Percentiles rank a stretch among this genome's conserved stretches.
phyloP scores from a whole-genome alignment of 192 early-diverging fungal genomes.

The Jimgerdemannia flammicorona region DNA sequence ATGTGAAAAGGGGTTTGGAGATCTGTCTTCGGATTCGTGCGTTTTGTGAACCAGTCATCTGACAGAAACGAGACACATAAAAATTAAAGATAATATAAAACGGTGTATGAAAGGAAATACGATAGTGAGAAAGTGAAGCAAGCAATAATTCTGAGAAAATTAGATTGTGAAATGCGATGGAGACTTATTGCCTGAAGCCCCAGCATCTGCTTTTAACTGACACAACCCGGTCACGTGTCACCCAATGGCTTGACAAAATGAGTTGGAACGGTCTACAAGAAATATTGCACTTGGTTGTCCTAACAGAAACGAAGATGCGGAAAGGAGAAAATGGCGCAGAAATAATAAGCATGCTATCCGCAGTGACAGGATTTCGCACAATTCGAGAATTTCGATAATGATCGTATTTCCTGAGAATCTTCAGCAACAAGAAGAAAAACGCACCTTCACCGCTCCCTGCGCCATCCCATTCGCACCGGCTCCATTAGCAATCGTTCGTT shows the following conservation, averaged over 20 bases:
- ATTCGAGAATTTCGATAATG: not conserved
- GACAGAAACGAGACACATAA: too few species aligned
- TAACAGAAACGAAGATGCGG: not conserved
- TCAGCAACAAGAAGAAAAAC: not conserved
- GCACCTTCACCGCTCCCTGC: not conserved
- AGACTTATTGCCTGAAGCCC: too few species aligned
- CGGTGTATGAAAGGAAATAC: too few species aligned
- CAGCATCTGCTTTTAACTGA: too few species aligned
- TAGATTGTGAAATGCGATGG: too few species aligned
- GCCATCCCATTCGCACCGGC: not conserved
- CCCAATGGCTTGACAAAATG: not conserved
- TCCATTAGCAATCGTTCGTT: constrained; percentile 39
- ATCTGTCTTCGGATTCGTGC: too few species aligned
- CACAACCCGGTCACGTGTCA: not conserved
- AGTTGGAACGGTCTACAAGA: not conserved
- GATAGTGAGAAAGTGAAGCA: too few species aligned
- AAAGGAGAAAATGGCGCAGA: too few species aligned
- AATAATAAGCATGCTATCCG: not conserved
- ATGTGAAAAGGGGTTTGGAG: too few species aligned
- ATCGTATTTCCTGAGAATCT: not conserved
- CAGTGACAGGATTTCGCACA: not conserved
- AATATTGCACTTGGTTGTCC: not conserved
- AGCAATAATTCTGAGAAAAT: too few species aligned
- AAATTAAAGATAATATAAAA: too few species aligned
- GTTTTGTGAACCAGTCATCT: too few species aligned